These are phyloP conservation scores for Hydnomerulius pinastri DNA, from an alignment of 768 basidiomycete genomes.

Conservation along the genomic window DNA sequence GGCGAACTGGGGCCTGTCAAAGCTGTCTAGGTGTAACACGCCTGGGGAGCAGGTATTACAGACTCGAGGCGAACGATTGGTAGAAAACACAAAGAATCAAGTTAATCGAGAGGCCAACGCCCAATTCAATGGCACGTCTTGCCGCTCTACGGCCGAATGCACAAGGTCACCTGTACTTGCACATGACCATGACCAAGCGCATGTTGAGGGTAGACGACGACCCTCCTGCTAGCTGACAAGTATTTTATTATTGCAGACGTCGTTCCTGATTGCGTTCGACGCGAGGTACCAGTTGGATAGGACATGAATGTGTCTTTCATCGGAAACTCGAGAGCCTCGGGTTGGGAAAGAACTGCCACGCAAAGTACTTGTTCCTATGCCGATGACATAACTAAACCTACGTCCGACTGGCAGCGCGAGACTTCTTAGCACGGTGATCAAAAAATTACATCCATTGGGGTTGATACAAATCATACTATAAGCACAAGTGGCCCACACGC, in stretches of 20 bases:
- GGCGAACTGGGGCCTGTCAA: constrained; percentile 9
- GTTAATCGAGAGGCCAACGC: constrained; percentile 7
- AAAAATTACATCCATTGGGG: background rate
- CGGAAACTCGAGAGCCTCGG: constrained; percentile 5
- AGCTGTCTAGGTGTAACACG: constrained; percentile 7
- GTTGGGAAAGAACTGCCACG: constrained; percentile 15
- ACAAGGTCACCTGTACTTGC: background rate
- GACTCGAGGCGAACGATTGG: constrained; percentile 2
- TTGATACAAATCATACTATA: background rate
- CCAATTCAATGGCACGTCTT: constrained; percentile 3
- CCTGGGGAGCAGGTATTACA: constrained; percentile 12
- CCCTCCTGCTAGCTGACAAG: too few relatives aligned
- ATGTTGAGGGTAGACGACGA: too few relatives aligned
- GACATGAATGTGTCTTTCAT: too few relatives aligned
- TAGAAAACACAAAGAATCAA: background rate
- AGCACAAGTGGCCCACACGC: background rate
- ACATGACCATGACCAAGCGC: constrained; percentile 13
- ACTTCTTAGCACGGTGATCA: background rate
- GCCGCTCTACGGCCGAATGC: constrained; percentile 20
- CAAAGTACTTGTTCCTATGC: constrained; percentile 15
- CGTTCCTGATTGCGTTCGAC: background rate
- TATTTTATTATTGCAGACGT: constrained; percentile 13
- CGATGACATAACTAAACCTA: background rate
- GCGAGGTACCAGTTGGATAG: background rate
- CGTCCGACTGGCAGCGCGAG: background rate